Evolutionary conservation across 768 basidiomycete genomes (phyloP), one percentile per base, ranked within the genome.

Genomic region (Mycena galericulata): DNA sequence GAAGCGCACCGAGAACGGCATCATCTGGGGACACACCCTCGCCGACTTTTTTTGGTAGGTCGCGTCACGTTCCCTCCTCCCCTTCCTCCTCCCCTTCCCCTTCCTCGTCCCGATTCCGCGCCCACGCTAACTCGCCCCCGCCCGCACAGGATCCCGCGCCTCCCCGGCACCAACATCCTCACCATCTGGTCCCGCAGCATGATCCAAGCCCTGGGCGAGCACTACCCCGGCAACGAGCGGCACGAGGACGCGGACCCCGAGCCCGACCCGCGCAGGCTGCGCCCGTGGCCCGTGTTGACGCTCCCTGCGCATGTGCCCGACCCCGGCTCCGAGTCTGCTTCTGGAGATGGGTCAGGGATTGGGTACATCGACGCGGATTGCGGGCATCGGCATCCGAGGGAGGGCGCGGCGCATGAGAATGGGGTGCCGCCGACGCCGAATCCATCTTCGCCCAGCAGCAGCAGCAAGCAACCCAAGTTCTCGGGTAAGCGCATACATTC

Each of bases 101-200:
- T n/a, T n/a, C n/a, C n/a, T n/a, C n/a, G n/a, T n/a, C n/a, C n/a
- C n/a, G n/a, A n/a, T n/a, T n/a, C n/a, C n/a, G n/a, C n/a, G n/a
- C n/a, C n/a, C n/a, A n/a, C n/a, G n/a, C n/a, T n/a, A n/a, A n/a
- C n/a, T n/a, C n/a, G 17, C n/a, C n/a, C n/a, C n/a, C n/a, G n/a
- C n/a, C n/a, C n/a, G 20, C 51, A 29, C 54, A 68, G 67, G 67
- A 74, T 79, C 47, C 45, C 67, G 24, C 76, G 77, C 65, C 56
- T 67, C 46, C 76, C 78, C 3, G 74, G 68, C 36, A 51, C 71
- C 32, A 73, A 77, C 56, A 67, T 74, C n/a, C 47, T 79, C 24
- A 76, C 78, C 40, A 69, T 75, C 55, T 82, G 77, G 75, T 78
- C 79, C 26, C 75, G 78, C 43, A 80, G 78, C 67, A 80, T 80